Evolutionary conservation across 1,284 basidiomycete genomes (phyloP).

Genomic region (Puccinia novopanici): DNA sequence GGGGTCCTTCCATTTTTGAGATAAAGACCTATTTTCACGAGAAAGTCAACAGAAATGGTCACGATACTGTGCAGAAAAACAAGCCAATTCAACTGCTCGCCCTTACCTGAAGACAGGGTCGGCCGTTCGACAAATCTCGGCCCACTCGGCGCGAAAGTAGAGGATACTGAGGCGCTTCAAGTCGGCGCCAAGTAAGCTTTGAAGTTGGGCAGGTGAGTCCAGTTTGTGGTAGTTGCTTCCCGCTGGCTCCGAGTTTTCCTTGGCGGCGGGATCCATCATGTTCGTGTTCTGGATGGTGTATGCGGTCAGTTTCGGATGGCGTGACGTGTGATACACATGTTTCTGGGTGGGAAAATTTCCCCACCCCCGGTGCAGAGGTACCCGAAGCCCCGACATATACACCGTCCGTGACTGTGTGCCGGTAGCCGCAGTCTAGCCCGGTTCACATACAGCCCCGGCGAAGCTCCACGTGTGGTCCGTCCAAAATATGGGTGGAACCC

Average conservation of each 20-base stretch:
- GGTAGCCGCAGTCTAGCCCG: too few relatives aligned
- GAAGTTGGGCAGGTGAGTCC: slow-evolving; percentile 71
- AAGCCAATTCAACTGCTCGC: too few relatives aligned
- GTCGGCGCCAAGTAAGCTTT: slow-evolving; percentile 72
- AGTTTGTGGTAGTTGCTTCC: slow-evolving; percentile 58
- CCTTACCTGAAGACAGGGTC: slow-evolving; percentile 21
- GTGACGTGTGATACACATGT: too few relatives aligned
- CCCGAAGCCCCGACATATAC: too few relatives aligned
- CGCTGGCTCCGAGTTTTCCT: background rate
- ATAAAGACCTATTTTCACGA: slow-evolving; percentile 6
- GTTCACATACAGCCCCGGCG: too few relatives aligned
- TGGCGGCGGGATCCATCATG: background rate
- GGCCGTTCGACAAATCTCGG: slow-evolving; percentile 70
- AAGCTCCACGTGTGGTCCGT: too few relatives aligned
- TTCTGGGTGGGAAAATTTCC: too few relatives aligned
- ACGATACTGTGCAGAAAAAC: slow-evolving; percentile 71
- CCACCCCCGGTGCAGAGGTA: too few relatives aligned
- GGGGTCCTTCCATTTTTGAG: slow-evolving; percentile 22
- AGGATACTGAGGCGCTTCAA: slow-evolving; percentile 77
- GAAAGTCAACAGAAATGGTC: slow-evolving; percentile 61
- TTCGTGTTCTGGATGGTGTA: background rate
- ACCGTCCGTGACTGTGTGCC: too few relatives aligned
- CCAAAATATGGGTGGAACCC: too few relatives aligned
- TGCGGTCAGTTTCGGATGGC: background rate
- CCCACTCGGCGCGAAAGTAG: slow-evolving; percentile 93